Evolutionary conservation across 2,329 filamentous ascomycete genomes (phyloP), one percentile per base, ranked within the genome.

Genomic region (Diplodia seriata): DNA sequence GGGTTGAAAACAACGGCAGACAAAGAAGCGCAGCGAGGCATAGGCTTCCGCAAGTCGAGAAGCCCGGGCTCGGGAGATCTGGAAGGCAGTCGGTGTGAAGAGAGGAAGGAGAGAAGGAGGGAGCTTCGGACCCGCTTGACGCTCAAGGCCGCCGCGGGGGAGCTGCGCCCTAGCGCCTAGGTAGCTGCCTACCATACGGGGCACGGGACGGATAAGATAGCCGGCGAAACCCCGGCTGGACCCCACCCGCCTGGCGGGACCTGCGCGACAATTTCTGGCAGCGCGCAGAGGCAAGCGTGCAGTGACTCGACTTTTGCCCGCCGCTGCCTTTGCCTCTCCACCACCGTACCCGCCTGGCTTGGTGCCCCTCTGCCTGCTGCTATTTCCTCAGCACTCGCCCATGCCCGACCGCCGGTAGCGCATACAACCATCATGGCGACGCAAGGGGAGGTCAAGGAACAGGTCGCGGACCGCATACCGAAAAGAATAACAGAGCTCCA

Each of bases 401-500:
- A 68, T 68, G 66, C 66, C 38, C 59, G 56, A 18, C 59, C 40
- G 57, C 33, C 55, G 66, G 66, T 68, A 68, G 66, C 56, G n/a
- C 36, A n/a, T 18, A 23, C 33, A 38, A n/a, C 26, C 50, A 68
- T 18, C 38, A 68, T 68, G 66, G 57, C 66, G 49, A 55, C 66
- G 29, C 67, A 66, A 61, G 68, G 66, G 38, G 66, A 66, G 49
- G 70, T 89, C 74, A 97, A 97, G 85, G 89, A 93, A 83, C 93
- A 97, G 86, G 90, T 97, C 78, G 87, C 93, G 66, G 93, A 97
- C 81, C 89, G 90, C 77, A 86, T 92, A 68, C 94, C 94, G 40
- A 97, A 97, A 84, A 91, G 92, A 75, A 96, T 97, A 83, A 93
- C 91, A 78, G 91, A 93, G 76, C 87, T 98, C 78, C 94, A 97